Evolutionary conservation across 441 rosid species (phyloP), one percentile per base, ranked within the genome.

Genomic region (Croton laevigatus): DNA sequence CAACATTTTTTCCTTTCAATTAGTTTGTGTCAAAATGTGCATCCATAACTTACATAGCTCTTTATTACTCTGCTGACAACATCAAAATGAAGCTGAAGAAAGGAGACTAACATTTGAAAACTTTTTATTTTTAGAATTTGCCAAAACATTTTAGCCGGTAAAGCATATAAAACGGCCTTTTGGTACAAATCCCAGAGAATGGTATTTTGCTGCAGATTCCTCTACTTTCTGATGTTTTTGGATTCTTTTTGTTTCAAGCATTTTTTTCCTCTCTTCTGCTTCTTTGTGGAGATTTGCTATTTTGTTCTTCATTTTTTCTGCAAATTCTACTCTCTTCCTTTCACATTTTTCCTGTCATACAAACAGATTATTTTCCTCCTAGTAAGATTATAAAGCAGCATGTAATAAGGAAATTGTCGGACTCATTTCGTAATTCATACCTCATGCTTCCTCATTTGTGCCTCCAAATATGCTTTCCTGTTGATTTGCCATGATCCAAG

Each of bases 401-500:
- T 40, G 44, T 6, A 40, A 4, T 40, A 40, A 40, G 10, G 44
- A 40, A 40, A 49, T 16, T 14, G 0, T 49, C 7, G 16, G 54
- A 16, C 17, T 49, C 17, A 7, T 38, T 27, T 2, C n/a, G n/a
- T n/a, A n/a, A n/a, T n/a, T n/a, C 9, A 72, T 83, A 87, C 91
- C 90, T 87, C 91, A 46, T 68, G 69, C 38, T 65, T 70, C 71
- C 61, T 79, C 46, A 87, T 75, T 40, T 74, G 62, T 23, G 77
- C 78, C 72, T 89, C 90, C 4, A 73, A 78, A 4, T 12, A 57
- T 60, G 86, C 86, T 76, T 45, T 89, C 81, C 80, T 77, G 71
- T 72, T 78, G 48, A 57, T 83, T 69, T 89, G 87, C 91, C 90
- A 81, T 11, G 88, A 68, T 61, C 68, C 87, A 61, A 86, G 71